Evolutionary conservation across 2,329 filamentous ascomycete genomes (phyloP), one percentile per base, ranked within the genome.

Genomic region (Monosporascus ibericus): DNA sequence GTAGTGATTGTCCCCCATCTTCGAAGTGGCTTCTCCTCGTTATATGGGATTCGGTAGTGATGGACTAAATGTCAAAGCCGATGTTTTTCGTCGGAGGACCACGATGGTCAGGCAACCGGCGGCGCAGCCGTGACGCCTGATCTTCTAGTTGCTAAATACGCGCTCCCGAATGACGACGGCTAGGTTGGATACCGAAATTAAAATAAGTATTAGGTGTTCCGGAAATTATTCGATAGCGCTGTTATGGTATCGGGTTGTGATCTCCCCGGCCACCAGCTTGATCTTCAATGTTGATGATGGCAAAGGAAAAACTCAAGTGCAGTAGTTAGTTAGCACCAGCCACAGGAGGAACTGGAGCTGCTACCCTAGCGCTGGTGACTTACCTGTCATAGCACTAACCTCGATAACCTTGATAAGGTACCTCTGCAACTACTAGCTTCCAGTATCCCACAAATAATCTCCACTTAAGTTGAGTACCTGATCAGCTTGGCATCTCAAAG

Each of bases 1-100:
- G 67, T 86, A 78, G 71, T 83, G 79, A 71, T 60, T 58, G 53
- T 86, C 88, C 72, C 87, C 80, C 89, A 92, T 92, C 53, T 69
- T 79, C 70, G 60, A 67, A 65, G 63, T 58, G 22, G 3, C 44
- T 38, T 46, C 17, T 27, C 24, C n/a, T 18, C n/a, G 42, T 46
- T 46, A 6, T 46, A 2, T 9, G 36, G 47, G 34, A 22, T 52
- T 57, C 47, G 48, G 27, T 52, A 50, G 30, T 44, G 53, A 54
- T 47, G 48, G 34, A 44, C 52, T 57, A 46, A 40, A 52, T 47
- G 52, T 59, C 24, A 51, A 52, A 42, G 36, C 47, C 34, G 30
- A 42, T 53, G 53, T 20, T 50, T 50, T 27, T 30, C 25, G 25
- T 46, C 42, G 20, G 25, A 46, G 25, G 24, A 46, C 20, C 40